These are phyloP conservation scores for Trichophaea hybrida DNA, from an alignment of 2,329 filamentous ascomycete genomes.

Conservation along the genomic window DNA sequence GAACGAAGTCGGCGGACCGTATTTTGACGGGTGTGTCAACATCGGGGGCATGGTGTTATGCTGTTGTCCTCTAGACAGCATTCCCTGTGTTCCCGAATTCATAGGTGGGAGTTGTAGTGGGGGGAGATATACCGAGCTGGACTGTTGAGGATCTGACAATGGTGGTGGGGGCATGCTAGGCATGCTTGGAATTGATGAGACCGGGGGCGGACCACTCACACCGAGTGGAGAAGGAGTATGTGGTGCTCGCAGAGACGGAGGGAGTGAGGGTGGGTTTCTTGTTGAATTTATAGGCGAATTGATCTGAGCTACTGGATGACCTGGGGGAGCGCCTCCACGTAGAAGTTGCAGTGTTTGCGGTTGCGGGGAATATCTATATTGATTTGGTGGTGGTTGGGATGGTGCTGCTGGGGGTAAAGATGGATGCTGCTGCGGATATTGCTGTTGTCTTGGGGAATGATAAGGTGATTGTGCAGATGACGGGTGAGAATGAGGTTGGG, in stretches of 20 bases:
- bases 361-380: constrained; percentile 14
- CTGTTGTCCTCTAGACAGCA: constrained; percentile 11
- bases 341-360: constrained; percentile 13
- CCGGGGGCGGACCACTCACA: constrained; percentile 8
- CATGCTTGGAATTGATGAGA: constrained; percentile 10
- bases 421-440: constrained; percentile 14
- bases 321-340: constrained; percentile 12
- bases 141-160: constrained; percentile 14
- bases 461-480: constrained; percentile 19
- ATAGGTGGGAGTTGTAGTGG: constrained; percentile 23
- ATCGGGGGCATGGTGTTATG: constrained; percentile 21
- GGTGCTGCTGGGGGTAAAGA: constrained; percentile 13
- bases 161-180: constrained; percentile 19
- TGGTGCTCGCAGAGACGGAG: background rate
- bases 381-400: constrained; percentile 9
- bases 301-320: constrained; percentile 13
- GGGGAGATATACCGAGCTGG: constrained; percentile 16
- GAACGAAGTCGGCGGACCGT: constrained; percentile 23
- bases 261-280: constrained; percentile 6
- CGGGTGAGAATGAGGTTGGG: constrained; percentile 8
- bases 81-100: constrained; percentile 17
- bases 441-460: constrained; percentile 15
- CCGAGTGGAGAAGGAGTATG: constrained; percentile 18
- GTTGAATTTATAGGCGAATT: constrained; percentile 13
- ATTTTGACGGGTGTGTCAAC: constrained; percentile 18